Evolutionary conservation across 208 protist species (phyloP).

Genomic region (Leishmania gerbilli): DNA sequence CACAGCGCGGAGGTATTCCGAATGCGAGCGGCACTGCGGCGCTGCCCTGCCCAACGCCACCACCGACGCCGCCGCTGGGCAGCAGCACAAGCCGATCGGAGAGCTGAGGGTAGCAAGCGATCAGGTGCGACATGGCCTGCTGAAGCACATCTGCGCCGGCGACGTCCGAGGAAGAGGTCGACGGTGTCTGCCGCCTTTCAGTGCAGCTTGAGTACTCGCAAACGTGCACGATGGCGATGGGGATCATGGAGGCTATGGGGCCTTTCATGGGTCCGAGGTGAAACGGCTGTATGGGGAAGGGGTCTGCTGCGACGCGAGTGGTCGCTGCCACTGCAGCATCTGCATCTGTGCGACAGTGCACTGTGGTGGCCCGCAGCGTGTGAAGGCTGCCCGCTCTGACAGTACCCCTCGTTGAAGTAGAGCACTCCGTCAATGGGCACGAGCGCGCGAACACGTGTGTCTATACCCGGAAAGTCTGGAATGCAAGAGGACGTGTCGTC

Average conservation of each 20-base stretch:
- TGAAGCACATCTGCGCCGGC: slow-evolving; percentile 13
- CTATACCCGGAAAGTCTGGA: neutral
- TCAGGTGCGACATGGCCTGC: slow-evolving; percentile 15
- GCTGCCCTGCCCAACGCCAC: neutral
- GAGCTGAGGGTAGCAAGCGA: slow-evolving; percentile 29
- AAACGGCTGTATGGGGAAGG: slow-evolving; percentile 12
- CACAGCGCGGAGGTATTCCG: neutral
- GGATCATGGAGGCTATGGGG: slow-evolving; percentile 18
- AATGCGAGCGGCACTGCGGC: slow-evolving; percentile 14
- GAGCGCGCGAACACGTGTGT: neutral
- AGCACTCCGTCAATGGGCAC: neutral
- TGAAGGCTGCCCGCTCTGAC: slow-evolving; percentile 13
- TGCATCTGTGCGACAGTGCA: slow-evolving; percentile 14
- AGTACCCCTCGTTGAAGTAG: slow-evolving; percentile 7
- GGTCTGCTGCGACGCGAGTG: neutral
- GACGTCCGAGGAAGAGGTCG: neutral
- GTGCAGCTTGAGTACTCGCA: slow-evolving; percentile 1
- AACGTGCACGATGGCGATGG: slow-evolving; percentile 30
- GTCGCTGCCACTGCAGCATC: neutral
- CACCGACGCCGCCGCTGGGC: neutral
- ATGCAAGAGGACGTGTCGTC: neutral
- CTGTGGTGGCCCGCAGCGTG: neutral
- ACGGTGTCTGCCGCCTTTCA: neutral
- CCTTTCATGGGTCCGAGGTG: slow-evolving; percentile 25
- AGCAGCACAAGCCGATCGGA: slow-evolving; percentile 18